These are phyloP conservation scores for Neurospora sp. DNA, from an alignment of 495 filamentous ascomycete genomes.

Conservation along the genomic window DNA sequence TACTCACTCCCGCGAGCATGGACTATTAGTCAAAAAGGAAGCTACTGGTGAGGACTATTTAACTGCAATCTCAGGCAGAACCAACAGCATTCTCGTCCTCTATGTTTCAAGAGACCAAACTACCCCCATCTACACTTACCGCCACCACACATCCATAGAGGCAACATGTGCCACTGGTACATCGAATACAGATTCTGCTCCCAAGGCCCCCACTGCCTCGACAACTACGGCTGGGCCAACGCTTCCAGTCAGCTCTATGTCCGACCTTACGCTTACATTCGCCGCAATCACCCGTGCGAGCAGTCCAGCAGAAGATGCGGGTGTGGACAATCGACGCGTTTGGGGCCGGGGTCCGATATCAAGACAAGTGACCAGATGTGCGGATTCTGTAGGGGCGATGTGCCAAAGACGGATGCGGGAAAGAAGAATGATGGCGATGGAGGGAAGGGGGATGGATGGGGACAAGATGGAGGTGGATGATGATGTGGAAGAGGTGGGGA, in stretches of 20 bases:
- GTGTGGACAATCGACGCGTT: background rate
- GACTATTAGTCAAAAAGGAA: background rate
- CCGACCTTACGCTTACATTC: background rate
- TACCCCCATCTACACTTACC: background rate
- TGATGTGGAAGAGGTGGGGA: background rate
- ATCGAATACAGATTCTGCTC: background rate
- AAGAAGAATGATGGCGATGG: background rate
- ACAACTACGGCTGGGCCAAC: background rate
- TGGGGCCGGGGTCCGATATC: background rate
- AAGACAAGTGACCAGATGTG: background rate
- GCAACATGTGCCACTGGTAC: background rate
- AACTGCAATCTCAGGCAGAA: background rate
- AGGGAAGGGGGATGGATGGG: background rate
- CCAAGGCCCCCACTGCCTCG: background rate
- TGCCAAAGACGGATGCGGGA: background rate
- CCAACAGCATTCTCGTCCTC: background rate
- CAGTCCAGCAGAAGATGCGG: background rate
- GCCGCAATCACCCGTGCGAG: background rate
- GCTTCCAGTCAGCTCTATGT: background rate
- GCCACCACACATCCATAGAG: background rate
- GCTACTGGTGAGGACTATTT: background rate
- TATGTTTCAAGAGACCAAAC: background rate
- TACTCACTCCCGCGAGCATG: background rate
- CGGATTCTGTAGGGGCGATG: background rate
- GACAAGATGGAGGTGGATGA: background rate